phyloP scores from a whole-genome alignment of 305 asterid species.

The Solanum hybrid region DNA sequence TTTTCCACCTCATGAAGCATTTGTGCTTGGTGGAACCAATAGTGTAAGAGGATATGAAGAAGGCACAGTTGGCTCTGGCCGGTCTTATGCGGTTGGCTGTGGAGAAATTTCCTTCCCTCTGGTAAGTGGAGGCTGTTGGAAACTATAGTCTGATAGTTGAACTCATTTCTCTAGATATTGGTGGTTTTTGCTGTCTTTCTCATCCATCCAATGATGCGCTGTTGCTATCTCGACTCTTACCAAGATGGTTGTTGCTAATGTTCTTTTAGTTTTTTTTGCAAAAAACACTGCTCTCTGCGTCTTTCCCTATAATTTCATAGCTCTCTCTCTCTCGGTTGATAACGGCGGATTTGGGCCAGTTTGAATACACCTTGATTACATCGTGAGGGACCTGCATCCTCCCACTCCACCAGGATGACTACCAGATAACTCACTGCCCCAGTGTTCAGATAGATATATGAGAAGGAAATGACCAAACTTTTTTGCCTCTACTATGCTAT shows the following conservation, averaged over 20 bases:
- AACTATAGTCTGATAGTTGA: neutral
- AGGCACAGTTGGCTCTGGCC: constrained; percentile 92
- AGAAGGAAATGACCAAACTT: neutral
- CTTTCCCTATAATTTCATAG: neutral
- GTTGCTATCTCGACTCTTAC: neutral
- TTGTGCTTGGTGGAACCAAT: constrained; percentile 93
- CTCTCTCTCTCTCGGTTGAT: neutral
- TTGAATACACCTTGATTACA: neutral
- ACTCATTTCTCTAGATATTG: neutral
- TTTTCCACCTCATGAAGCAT: constrained; percentile 96
- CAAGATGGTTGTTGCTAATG: neutral
- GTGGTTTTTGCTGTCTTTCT: neutral
- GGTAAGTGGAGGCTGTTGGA: constrained; percentile 36
- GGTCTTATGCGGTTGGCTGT: constrained; percentile 68
- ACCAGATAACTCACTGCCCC: neutral
- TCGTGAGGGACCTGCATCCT: neutral
- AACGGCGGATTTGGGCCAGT: neutral
- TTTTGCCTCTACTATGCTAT: neutral
- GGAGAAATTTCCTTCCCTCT: constrained; percentile 85
- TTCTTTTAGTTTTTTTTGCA: neutral
- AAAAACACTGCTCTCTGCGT: neutral
- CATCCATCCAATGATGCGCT: neutral
- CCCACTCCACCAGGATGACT: neutral
- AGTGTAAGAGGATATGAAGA: constrained; percentile 96
- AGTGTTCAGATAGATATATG: neutral